Evolutionary conservation across 352 stramenopile species (phyloP).

Genomic region (Globisporangium acanthophoron): DNA sequence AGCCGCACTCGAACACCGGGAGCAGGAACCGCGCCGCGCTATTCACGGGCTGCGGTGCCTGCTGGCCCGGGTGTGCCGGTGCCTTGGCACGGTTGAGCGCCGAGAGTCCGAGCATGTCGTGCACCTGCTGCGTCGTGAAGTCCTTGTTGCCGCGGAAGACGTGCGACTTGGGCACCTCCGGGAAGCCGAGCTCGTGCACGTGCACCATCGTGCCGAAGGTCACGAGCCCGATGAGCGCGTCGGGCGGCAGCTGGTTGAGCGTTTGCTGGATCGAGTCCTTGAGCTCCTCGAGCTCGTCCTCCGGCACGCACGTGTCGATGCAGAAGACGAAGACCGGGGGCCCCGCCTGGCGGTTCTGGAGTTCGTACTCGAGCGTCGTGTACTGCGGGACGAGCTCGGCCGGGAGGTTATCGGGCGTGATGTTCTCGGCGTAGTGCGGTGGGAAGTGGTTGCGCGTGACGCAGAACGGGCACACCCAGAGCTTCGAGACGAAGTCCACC

Average conservation of each 20-base stretch:
- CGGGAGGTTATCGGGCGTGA: constrained; percentile 97
- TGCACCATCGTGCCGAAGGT: constrained; percentile 99
- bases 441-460: constrained; percentile 98
- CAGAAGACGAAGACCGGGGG: constrained; percentile 98
- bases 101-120: constrained; percentile 94
- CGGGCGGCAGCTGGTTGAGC: constrained; percentile 96
- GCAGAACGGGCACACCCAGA: constrained; percentile 99
- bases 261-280: constrained; percentile 98
- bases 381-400: constrained; percentile 99
- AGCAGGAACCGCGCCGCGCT: constrained; percentile 94
- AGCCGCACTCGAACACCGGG: constrained; percentile 95
- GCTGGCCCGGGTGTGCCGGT: constrained; percentile 36
- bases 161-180: constrained; percentile 95
- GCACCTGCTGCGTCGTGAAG: constrained; percentile 93
- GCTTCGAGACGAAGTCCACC: constrained; percentile 98
- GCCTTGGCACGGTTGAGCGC: constrained; percentile 50
- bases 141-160: constrained; percentile 99
- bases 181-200: constrained; percentile 98
- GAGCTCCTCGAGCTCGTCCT: constrained; percentile 96
- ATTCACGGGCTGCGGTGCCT: constrained; percentile 66
- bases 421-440: constrained; percentile 92
- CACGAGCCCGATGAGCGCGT: constrained; percentile 97
- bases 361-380: constrained; percentile 99
- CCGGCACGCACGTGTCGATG: constrained; percentile 97
- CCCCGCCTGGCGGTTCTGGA: constrained; percentile 89